A percentile compares a stretch with the other conserved stretches of the same genome.
Evolutionary conservation across 1,284 basidiomycete species (phyloP).

Genomic region (Neotropicomus parvogracilis): DNA sequence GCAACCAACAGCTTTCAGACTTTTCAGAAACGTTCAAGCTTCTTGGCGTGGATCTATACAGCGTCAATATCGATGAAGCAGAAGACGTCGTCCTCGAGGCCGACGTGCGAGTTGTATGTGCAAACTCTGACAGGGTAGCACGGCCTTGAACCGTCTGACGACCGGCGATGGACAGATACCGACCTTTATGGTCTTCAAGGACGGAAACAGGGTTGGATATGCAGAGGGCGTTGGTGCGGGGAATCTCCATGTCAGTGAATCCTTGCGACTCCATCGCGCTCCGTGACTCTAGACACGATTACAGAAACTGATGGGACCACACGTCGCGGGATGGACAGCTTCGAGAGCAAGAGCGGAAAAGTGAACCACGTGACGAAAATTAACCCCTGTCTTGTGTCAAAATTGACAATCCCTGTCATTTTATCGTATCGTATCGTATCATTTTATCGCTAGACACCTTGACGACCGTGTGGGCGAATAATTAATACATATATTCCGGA

Average conservation of each 20-base stretch:
- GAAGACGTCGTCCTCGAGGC: slow-evolving; percentile 29
- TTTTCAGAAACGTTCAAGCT: slow-evolving; percentile 25
- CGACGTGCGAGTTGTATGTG: slow-evolving; percentile 30
- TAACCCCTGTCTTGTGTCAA: slow-evolving; percentile 7
- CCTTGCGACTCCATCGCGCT: slow-evolving; percentile 4
- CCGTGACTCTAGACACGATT: not conserved
- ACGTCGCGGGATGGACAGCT: slow-evolving; percentile 16
- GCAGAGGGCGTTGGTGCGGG: slow-evolving; percentile 27
- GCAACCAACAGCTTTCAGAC: slow-evolving; percentile 14
- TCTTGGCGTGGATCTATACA: slow-evolving; percentile 28
- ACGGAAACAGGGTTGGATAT: slow-evolving; percentile 26
- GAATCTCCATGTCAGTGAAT: slow-evolving; percentile 27
- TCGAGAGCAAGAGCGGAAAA: not conserved
- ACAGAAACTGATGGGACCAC: slow-evolving; percentile 26
- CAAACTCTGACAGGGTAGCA: not conserved
- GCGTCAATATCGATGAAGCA: slow-evolving; percentile 23
- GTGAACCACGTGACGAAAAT: slow-evolving; percentile 19
- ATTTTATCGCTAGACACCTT: too few relatives aligned
- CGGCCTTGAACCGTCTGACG: not conserved
- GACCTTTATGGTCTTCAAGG: slow-evolving; percentile 28
- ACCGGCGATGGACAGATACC: slow-evolving; percentile 20
- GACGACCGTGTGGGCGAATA: too few relatives aligned
- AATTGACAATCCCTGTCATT: not conserved
- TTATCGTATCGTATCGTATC: too few relatives aligned
- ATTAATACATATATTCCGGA: slow-evolving; percentile 13